Base-by-base conservation (phyloP, 805 yeast species). In the Gaillardinia entomophila region DNA sequence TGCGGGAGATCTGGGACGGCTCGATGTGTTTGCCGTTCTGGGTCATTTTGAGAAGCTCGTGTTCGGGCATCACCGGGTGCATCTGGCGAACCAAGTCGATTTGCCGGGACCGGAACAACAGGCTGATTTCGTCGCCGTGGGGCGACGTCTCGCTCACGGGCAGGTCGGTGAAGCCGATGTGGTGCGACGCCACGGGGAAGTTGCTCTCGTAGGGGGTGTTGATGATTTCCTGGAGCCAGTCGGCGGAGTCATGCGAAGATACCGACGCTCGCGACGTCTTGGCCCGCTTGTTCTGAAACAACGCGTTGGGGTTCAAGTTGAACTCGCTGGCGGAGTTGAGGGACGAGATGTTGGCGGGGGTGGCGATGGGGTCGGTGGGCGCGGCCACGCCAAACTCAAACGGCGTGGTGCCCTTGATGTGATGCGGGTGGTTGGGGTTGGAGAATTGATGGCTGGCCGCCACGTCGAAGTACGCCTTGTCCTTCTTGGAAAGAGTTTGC, bases 181-280 rank as follows among this genome's bases (percentile, higher is more conserved):
- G 73, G 40, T 79, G 76, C 38, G 67, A 68, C 24, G 61, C 70
- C 23, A 46, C 55, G 30, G 65, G 79, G 35, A 80, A 73, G 34
- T 75, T 72, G 20, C 71, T 66, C 29, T 79, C 83, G 40, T 73
- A 69, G 4, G 87, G 84, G 1, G 84, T 75, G 34, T 68, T 76
- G 31, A 82, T 74, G 43, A 83, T 80, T 40, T 81, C 87, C 20
- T 76, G 69, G 12, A 83, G 59, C 89, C 90, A 81, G 37, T 76
- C 80, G 18, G 72, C 75, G 7, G 60, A 55, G 33, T 34, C 46
- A 12, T 16, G 18, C 18, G 23, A 12, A 17, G 24, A 16, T 18
- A 22, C 22, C 6, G 30, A 8, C 1, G 19, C 12, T n/a, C 6
- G 25, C 6, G 30, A 8, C 1, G 19, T 11, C 16, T 6, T 18